Percentiles rank a stretch among this genome's conserved stretches.
Conservation (phyloP, 2,329 filamentous ascomycete species). For the Claviceps sp. region DNA sequence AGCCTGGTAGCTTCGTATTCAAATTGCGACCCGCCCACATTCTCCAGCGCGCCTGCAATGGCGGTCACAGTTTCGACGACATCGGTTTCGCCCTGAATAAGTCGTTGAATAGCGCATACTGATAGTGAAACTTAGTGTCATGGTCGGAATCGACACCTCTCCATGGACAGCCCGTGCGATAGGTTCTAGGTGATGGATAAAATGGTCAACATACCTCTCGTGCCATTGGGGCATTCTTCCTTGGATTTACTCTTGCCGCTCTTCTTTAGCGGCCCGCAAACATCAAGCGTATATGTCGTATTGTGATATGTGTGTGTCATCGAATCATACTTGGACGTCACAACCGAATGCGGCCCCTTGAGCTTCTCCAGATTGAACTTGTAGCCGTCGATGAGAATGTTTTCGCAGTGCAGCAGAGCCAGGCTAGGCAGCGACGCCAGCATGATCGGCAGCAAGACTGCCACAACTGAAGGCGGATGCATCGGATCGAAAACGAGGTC, state of each 20-base stretch:
- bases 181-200: too few species aligned
- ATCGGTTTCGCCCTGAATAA: slow-evolving; percentile 35
- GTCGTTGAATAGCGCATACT: slow-evolving; percentile 66
- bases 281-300: slow-evolving; percentile 69
- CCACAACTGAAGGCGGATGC: slow-evolving; percentile 25
- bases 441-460: slow-evolving; percentile 24
- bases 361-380: slow-evolving; percentile 53
- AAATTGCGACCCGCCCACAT: slow-evolving; percentile 43
- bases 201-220: slow-evolving; percentile 40
- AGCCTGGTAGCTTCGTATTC: slow-evolving; percentile 55
- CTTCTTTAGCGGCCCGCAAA: slow-evolving; percentile 56
- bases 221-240: slow-evolving; percentile 54
- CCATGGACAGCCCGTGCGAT: too few species aligned
- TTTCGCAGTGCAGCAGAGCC: slow-evolving; percentile 47
- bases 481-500: slow-evolving; percentile 16
- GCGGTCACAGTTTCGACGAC: slow-evolving; percentile 47
- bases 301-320: slow-evolving; percentile 42
- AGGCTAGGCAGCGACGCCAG: slow-evolving; percentile 24
- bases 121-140: neutral
- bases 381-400: slow-evolving; percentile 43
- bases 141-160: neutral
- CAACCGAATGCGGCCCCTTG: slow-evolving; percentile 54
- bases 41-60: slow-evolving; percentile 58
- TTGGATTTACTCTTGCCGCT: slow-evolving; percentile 40
- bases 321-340: slow-evolving; percentile 41